phyloP scores from a whole-genome alignment of 371 early-diverging fungal species.

The Mucor mucedo region DNA sequence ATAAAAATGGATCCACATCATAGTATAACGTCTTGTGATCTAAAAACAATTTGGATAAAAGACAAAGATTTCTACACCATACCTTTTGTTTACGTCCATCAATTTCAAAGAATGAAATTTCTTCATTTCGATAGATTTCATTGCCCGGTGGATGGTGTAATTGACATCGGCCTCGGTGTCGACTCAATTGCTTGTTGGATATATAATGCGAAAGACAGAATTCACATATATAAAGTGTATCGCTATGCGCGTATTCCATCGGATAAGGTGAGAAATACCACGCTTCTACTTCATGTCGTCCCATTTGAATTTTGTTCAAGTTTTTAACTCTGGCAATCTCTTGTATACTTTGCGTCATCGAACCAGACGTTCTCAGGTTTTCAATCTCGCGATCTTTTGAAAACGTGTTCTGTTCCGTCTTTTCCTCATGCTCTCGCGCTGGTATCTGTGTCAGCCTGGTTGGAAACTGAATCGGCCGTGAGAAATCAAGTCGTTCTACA shows the following conservation, averaged over 20 bases:
- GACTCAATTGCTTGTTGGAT: constrained; percentile 62
- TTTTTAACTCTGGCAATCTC: constrained; percentile 96
- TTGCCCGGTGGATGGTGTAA: constrained; percentile 97
- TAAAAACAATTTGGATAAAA: constrained; percentile 98
- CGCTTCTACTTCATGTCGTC: constrained; percentile 93
- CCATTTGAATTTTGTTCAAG: constrained; percentile 91
- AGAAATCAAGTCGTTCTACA: constrained; percentile 73
- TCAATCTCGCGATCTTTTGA: constrained; percentile 93
- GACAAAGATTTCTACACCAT: constrained; percentile 98
- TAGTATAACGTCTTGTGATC: constrained; percentile 99
- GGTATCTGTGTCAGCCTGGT: constrained; percentile 35
- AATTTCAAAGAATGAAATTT: constrained; percentile 91
- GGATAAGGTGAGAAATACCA: constrained; percentile 99
- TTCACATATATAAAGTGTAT: constrained; percentile 88
- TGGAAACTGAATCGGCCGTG: constrained; percentile 78
- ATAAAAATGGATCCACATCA: constrained; percentile 99
- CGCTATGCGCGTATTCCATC: constrained; percentile 72
- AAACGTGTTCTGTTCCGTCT: constrained; percentile 36
- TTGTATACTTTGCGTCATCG: constrained; percentile 93
- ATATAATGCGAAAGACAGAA: constrained; percentile 90
- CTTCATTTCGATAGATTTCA: constrained; percentile 96
- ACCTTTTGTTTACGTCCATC: constrained; percentile 95
- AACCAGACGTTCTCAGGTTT: constrained; percentile 88
- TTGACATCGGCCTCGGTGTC: constrained; percentile 81
- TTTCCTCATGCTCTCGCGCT: constrained; percentile 29